Percentiles rank a stretch among this genome's conserved stretches.
Evolutionary conservation across 768 basidiomycete genomes (phyloP).

Genomic region (Trametes sanguinea): DNA sequence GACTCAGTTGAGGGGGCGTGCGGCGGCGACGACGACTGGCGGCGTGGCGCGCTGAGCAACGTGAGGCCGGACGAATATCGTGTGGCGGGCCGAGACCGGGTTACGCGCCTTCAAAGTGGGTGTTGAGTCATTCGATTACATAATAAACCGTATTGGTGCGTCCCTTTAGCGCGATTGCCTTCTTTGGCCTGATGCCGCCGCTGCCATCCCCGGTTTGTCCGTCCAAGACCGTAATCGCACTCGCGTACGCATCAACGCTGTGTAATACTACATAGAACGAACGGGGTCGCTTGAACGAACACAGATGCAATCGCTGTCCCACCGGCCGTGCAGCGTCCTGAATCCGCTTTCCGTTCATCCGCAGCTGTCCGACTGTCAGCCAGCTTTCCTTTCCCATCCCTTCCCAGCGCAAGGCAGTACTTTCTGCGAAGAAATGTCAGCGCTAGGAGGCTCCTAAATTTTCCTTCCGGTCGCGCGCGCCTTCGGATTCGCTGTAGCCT

Average conservation of each 20-base stretch:
- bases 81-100: slow-evolving; percentile 24
- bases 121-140: slow-evolving; percentile 12
- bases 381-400: not conserved
- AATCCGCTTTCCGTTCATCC: not conserved
- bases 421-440: not conserved
- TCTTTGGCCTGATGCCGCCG: not conserved
- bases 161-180: not conserved
- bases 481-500: not conserved
- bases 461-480: not conserved
- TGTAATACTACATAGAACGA: not conserved
- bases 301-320: not conserved
- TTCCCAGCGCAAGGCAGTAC: not conserved
- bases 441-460: not conserved
- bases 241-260: too few species aligned
- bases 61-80: slow-evolving; percentile 30
- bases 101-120: slow-evolving; percentile 9
- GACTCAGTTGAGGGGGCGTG: slow-evolving; percentile 28
- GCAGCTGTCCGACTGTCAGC: not conserved
- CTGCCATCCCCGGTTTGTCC: not conserved
- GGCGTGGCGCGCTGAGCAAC: slow-evolving; percentile 26
- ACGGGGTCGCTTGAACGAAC: not conserved
- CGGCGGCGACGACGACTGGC: slow-evolving; percentile 33
- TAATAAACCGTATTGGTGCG: slow-evolving; percentile 2
- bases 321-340: too few species aligned
- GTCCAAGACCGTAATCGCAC: too few species aligned